Conservation (phyloP, 2,329 filamentous ascomycete species). For the Aspergillus novofumigatus region DNA sequence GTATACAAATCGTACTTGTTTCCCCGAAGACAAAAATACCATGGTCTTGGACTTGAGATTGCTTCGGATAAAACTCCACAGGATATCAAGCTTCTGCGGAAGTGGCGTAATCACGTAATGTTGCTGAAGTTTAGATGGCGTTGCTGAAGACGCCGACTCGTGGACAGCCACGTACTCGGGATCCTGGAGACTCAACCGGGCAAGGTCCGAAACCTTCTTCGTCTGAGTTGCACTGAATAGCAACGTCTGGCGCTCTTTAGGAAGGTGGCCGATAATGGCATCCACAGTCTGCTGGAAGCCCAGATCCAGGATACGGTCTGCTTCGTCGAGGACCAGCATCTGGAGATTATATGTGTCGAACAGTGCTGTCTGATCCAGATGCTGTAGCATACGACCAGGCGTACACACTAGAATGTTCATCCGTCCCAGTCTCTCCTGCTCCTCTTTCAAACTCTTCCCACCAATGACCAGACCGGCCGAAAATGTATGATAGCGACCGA, state of each 20-base stretch:
- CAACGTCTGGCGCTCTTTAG: conserved; percentile 79
- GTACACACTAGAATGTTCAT: conserved; percentile 99
- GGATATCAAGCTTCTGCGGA: conserved; percentile 81
- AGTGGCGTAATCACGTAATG: conserved; percentile 85
- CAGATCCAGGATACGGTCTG: conserved; percentile 96
- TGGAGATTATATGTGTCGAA: conserved; percentile 89
- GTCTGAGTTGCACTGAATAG: conserved; percentile 97
- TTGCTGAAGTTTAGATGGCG: conserved; percentile 79
- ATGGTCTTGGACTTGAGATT: conserved; percentile 93
- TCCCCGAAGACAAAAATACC: conserved; percentile 90
- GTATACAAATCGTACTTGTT: conserved; percentile 94
- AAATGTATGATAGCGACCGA: conserved; percentile 84
- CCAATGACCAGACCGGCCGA: conserved; percentile 92
- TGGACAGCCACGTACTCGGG: conserved; percentile 96
- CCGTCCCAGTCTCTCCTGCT: conserved; percentile 74
- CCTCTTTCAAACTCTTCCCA: conserved; percentile 82
- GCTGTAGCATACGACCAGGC: conserved; percentile 89
- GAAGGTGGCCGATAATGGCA: conserved; percentile 87
- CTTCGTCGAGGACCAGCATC: conserved; percentile 91
- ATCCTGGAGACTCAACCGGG: conserved; percentile 78
- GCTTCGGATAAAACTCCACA: conserved; percentile 87
- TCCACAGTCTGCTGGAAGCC: conserved; percentile 89
- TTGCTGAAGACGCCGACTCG: conserved; percentile 72
- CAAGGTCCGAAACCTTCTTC: conserved; percentile 86
- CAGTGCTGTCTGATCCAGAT: conserved; percentile 86